Conservation (phyloP, 2,329 filamentous ascomycete species). For the Ceratocystis albifundus region DNA sequence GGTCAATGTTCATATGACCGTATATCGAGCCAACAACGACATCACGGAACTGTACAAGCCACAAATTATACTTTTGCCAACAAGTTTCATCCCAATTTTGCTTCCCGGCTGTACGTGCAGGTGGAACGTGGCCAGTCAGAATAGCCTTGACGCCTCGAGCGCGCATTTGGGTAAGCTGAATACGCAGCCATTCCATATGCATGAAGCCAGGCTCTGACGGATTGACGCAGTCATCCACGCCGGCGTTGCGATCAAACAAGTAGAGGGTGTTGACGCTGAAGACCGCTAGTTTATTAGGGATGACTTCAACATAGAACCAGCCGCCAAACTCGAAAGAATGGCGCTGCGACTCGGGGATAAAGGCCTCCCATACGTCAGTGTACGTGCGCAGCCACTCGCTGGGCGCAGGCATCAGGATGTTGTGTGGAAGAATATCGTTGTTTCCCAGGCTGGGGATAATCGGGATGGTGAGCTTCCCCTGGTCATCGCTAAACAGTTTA, state of each 20-base stretch:
- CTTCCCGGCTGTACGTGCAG: slow-evolving; percentile 75
- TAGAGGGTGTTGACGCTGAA: slow-evolving; percentile 95
- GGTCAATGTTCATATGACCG: slow-evolving; percentile 98
- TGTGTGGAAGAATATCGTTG: slow-evolving; percentile 95
- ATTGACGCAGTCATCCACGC: slow-evolving; percentile 75
- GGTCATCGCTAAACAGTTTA: slow-evolving; percentile 56
- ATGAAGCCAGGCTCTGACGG: slow-evolving; percentile 79
- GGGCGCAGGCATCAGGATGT: slow-evolving; percentile 75
- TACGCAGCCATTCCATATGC: slow-evolving; percentile 90
- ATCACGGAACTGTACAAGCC: slow-evolving; percentile 82
- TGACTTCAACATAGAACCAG: slow-evolving; percentile 89
- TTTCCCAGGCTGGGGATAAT: slow-evolving; percentile 88
- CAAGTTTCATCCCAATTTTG: slow-evolving; percentile 90
- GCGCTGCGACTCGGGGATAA: slow-evolving; percentile 84
- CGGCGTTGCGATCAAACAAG: slow-evolving; percentile 86
- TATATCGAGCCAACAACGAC: slow-evolving; percentile 69
- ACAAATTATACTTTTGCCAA: slow-evolving; percentile 94
- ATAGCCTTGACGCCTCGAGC: slow-evolving; percentile 86
- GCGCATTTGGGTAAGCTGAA: slow-evolving; percentile 76
- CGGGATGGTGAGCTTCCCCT: slow-evolving; percentile 53
- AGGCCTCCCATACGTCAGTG: slow-evolving; percentile 64
- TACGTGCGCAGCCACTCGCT: slow-evolving; percentile 77
- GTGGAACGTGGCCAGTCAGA: slow-evolving; percentile 85
- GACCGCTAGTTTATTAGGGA: slow-evolving; percentile 72
- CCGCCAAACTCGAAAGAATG: slow-evolving; percentile 87